A percentile compares a stretch with the other conserved stretches of the same genome.
Evolutionary conservation across 352 stramenopile genomes (phyloP).

Genomic region (Phytophthora hibernalis): DNA sequence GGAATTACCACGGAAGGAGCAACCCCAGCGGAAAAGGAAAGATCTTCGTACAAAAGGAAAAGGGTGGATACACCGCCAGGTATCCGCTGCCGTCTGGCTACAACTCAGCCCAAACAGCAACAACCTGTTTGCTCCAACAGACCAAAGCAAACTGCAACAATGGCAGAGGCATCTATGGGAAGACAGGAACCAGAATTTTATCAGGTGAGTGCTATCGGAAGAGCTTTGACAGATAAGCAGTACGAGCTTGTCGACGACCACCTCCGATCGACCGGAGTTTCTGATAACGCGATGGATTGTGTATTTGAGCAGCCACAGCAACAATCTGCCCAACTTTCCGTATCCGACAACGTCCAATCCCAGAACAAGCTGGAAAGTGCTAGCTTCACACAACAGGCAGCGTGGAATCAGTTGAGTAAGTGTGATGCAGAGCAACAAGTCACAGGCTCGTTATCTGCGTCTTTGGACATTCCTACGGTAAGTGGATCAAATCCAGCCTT

Average conservation of each 20-base stretch:
- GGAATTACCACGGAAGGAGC: not conserved
- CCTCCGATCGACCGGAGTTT: not conserved
- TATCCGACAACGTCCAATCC: not conserved
- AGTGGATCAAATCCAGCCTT: not conserved
- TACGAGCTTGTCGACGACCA: not conserved
- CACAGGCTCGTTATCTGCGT: not conserved
- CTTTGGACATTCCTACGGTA: slow-evolving; percentile 1
- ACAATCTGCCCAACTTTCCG: not conserved
- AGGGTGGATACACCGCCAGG: slow-evolving; percentile 2
- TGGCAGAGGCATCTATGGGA: not conserved
- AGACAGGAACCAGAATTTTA: not conserved
- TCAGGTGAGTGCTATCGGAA: not conserved
- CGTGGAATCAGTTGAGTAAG: not conserved
- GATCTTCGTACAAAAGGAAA: slow-evolving; percentile 22
- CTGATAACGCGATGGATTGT: slow-evolving; percentile 1
- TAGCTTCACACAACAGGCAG: slow-evolving; percentile 12
- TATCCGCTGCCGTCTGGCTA: not conserved
- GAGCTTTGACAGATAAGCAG: not conserved
- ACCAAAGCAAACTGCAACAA: slow-evolving; percentile 4
- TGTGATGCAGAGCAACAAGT: slow-evolving; percentile 3
- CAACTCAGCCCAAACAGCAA: slow-evolving; percentile 2
- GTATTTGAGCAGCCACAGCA: not conserved
- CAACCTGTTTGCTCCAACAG: not conserved
- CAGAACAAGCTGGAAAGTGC: not conserved
- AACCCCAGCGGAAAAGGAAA: slow-evolving; percentile 3